Evolutionary conservation across 2,329 filamentous ascomycete species (phyloP).

Genomic region (Hymenoscyphus fraxineus): DNA sequence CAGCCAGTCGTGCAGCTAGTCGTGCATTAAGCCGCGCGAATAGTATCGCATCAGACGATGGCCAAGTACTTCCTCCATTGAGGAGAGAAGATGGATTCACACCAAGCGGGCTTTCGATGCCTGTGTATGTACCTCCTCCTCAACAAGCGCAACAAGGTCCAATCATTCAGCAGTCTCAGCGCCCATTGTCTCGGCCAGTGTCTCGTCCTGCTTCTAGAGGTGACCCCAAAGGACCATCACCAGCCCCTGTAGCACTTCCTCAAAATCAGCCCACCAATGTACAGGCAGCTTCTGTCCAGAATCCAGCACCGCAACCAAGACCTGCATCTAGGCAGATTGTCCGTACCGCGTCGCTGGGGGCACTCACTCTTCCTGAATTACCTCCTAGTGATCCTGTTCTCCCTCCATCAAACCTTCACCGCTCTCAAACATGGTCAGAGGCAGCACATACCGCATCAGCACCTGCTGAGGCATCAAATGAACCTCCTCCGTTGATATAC

Average conservation of each 20-base stretch:
- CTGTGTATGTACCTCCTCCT: conserved; percentile 1
- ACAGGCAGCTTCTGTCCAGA: neutral
- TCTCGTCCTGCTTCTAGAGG: neutral
- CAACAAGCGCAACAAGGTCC: neutral
- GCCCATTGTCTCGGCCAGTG: neutral
- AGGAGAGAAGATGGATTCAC: conserved; percentile 18
- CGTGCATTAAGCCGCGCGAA: conserved; percentile 28
- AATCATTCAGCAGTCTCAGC: neutral
- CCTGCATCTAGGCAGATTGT: conserved; percentile 39
- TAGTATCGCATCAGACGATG: conserved; percentile 32
- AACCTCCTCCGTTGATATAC: conserved; percentile 3
- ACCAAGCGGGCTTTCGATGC: conserved; percentile 11
- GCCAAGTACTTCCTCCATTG: conserved; percentile 25
- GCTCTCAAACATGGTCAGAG: conserved; percentile 44
- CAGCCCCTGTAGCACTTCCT: neutral
- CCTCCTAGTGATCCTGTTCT: conserved; percentile 50
- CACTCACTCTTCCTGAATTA: conserved; percentile 35
- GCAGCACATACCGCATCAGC: conserved; percentile 38
- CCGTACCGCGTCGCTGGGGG: conserved; percentile 32
- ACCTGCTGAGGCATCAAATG: conserved; percentile 3
- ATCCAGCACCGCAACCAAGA: conserved; percentile 35
- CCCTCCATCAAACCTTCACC: conserved; percentile 39
- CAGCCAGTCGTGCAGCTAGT: conserved; percentile 27
- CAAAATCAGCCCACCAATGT: conserved; percentile 2
- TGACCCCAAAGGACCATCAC: neutral